phyloP scores from a whole-genome alignment of 805 yeast genomes.

The Grigorovia humatica region DNA sequence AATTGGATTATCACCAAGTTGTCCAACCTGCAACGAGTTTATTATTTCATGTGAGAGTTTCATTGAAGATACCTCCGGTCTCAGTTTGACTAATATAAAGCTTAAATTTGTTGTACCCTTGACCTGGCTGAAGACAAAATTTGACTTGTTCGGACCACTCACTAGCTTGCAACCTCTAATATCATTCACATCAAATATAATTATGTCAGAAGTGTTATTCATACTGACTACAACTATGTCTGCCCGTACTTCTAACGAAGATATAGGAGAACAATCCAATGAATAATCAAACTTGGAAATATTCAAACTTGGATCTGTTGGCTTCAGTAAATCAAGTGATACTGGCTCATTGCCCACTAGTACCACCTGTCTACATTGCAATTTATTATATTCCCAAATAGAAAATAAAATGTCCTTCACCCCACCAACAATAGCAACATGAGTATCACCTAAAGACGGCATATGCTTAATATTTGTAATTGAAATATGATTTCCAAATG shows the following conservation, averaged over 20 bases:
- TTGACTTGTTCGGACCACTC: constrained; percentile 3
- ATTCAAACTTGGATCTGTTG: constrained; percentile 9
- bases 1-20: not conserved
- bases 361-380: constrained; percentile 43
- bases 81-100: constrained; percentile 7
- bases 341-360: constrained; percentile 18
- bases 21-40: not conserved
- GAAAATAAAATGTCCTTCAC: constrained; percentile 47
- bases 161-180: constrained; percentile 7
- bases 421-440: constrained; percentile 57
- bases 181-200: constrained; percentile 12
- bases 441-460: constrained; percentile 24
- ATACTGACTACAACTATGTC: constrained; percentile 12
- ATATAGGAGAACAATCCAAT: not conserved
- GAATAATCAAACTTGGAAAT: constrained; percentile 1
- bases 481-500: constrained; percentile 40
- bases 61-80: not conserved
- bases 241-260: constrained; percentile 6
- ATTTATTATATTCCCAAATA: constrained; percentile 64
- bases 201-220: constrained; percentile 10
- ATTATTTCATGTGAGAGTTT: not conserved
- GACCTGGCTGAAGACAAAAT: constrained; percentile 4
- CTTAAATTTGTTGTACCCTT: constrained; percentile 18
- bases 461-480: constrained; percentile 36
- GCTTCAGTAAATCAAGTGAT: constrained; percentile 12